Evolutionary conservation across 2,329 filamentous ascomycete species (phyloP).

Genomic region (Pyrenophora teres): DNA sequence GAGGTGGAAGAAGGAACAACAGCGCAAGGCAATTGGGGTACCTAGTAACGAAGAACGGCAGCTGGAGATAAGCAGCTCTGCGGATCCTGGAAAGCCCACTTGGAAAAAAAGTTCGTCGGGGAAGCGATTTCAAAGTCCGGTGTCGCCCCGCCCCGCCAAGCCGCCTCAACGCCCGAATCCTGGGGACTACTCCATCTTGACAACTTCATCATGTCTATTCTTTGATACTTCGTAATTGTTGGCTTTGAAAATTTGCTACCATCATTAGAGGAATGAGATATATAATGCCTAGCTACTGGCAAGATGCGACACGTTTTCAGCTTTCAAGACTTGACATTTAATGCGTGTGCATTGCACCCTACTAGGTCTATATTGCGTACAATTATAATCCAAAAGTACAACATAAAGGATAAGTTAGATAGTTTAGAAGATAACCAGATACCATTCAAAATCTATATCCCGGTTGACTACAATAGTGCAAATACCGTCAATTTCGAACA

Average conservation of each 20-base stretch:
- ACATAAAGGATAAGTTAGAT: no score
- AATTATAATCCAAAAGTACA: no score
- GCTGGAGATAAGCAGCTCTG: slow-evolving; percentile 12
- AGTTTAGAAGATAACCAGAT: no score
- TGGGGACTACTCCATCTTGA: not conserved
- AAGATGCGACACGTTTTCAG: no score
- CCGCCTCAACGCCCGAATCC: not conserved
- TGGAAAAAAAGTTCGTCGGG: slow-evolving; percentile 16
- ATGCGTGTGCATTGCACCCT: no score
- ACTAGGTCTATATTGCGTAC: no score
- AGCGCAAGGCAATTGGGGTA: slow-evolving; percentile 19
- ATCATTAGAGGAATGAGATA: not conserved
- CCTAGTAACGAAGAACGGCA: slow-evolving; percentile 6
- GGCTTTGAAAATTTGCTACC: not conserved
- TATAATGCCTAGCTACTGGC: no score
- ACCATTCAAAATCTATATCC: no score
- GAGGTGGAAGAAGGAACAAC: slow-evolving; percentile 9
- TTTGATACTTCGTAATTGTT: no score
- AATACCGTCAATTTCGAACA: no score
- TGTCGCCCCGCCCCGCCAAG: slow-evolving; percentile 13
- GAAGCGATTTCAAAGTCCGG: slow-evolving; percentile 16
- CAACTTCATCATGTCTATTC: not conserved
- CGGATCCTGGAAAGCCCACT: not conserved
- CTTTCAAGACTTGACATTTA: no score
- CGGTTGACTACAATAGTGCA: no score